Evolutionary conservation across 2,329 filamentous ascomycete species (phyloP).

Genomic region (Ambrosiella cleistominuta): DNA sequence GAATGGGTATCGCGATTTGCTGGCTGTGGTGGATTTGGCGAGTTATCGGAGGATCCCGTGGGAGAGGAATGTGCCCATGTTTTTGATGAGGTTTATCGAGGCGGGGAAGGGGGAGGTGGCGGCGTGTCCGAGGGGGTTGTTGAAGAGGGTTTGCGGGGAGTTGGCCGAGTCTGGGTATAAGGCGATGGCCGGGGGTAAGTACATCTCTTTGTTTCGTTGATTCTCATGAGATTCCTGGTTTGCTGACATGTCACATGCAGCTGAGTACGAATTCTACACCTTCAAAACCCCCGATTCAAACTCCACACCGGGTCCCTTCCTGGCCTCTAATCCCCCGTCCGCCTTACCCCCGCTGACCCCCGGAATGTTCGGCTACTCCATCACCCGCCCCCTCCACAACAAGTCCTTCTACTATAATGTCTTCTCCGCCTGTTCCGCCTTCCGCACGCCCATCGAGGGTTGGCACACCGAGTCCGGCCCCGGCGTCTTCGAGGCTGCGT

Average conservation of each 20-base stretch:
- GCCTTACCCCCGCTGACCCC: constrained; percentile 68
- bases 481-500: constrained; percentile 85
- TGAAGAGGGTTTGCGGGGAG: constrained; percentile 52
- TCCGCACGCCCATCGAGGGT: constrained; percentile 70
- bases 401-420: constrained; percentile 84
- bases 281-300: constrained; percentile 51
- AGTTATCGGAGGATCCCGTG: constrained; percentile 76
- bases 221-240: too few species aligned
- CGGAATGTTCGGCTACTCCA: constrained; percentile 90
- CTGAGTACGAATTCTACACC: constrained; percentile 91
- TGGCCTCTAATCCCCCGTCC: constrained; percentile 54
- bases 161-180: constrained; percentile 51
- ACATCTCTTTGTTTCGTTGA: background rate
- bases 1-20: constrained; percentile 74
- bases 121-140: constrained; percentile 61
- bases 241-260: constrained; percentile 26
- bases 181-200: constrained; percentile 76
- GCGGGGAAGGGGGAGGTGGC: constrained; percentile 60
- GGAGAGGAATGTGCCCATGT: constrained; percentile 76
- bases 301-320: constrained; percentile 55
- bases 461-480: constrained; percentile 94
- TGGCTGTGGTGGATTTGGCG: constrained; percentile 62
- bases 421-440: constrained; percentile 61
- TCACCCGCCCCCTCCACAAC: constrained; percentile 75
- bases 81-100: constrained; percentile 67